phyloP scores from a whole-genome alignment of 2,329 filamentous ascomycete genomes.

The Aureobasidium zeae region DNA sequence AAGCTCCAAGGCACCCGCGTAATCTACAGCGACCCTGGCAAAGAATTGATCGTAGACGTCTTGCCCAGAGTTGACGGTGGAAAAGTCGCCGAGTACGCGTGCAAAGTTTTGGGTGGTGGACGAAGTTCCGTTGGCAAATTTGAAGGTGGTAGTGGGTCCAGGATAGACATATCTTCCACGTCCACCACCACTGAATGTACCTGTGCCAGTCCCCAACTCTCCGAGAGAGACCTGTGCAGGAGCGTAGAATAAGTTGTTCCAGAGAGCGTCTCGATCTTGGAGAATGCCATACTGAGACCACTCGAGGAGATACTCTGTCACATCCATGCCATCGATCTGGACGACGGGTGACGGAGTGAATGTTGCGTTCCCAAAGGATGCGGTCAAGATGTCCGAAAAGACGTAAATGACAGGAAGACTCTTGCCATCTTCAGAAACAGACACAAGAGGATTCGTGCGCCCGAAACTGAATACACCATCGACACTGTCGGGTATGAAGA shows the following conservation, averaged over 20 bases:
- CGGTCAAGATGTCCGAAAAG: slow-evolving; percentile 38
- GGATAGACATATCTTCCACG: slow-evolving; percentile 37
- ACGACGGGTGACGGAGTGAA: slow-evolving; percentile 42
- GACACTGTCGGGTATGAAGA: slow-evolving; percentile 46
- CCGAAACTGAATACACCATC: slow-evolving; percentile 44
- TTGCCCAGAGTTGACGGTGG: slow-evolving; percentile 34
- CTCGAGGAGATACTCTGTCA: slow-evolving; percentile 40
- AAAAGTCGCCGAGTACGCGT: slow-evolving; percentile 33
- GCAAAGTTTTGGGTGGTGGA: slow-evolving; percentile 36
- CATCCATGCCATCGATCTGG: slow-evolving; percentile 50
- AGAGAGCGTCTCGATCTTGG: slow-evolving; percentile 51
- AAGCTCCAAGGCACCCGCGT: slow-evolving; percentile 21
- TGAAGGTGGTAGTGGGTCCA: slow-evolving; percentile 34
- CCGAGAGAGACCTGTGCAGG: slow-evolving; percentile 36
- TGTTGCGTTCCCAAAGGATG: slow-evolving; percentile 32
- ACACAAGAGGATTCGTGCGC: slow-evolving; percentile 45
- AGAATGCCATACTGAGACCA: slow-evolving; percentile 40
- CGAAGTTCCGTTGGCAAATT: slow-evolving; percentile 38
- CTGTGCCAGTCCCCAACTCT: slow-evolving; percentile 35
- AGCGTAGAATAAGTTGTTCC: slow-evolving; percentile 42
- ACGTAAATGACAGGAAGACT: slow-evolving; percentile 50
- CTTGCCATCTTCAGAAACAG: slow-evolving; percentile 51
- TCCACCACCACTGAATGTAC: slow-evolving; percentile 38
- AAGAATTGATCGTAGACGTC: slow-evolving; percentile 34
- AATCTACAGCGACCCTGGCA: slow-evolving; percentile 18